These are phyloP conservation scores for Termitomyces sp. DNA, from an alignment of 768 basidiomycete species.

Conservation along the genomic window DNA sequence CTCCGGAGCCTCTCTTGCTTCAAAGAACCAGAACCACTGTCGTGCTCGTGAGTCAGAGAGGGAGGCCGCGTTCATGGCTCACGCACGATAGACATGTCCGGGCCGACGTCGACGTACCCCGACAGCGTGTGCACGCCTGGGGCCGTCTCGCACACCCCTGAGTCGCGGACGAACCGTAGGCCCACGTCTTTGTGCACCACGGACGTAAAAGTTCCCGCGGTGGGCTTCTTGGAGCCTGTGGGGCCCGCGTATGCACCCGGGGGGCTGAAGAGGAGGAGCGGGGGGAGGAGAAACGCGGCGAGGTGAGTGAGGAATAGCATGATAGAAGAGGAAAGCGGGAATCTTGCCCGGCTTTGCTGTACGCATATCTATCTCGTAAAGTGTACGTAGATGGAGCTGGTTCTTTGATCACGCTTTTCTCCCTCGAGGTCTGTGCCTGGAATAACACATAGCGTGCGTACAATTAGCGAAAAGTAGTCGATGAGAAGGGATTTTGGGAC, in stretches of 20 bases:
- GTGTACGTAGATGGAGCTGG: too few species aligned
- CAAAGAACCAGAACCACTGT: constrained; percentile 79
- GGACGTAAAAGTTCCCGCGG: constrained; percentile 15
- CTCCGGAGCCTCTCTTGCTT: constrained; percentile 50
- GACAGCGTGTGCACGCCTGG: constrained; percentile 53
- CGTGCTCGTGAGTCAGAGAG: constrained; percentile 34
- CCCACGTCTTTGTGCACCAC: constrained; percentile 16
- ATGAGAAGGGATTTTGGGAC: too few species aligned
- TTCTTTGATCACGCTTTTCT: too few species aligned
- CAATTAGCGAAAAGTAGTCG: too few species aligned
- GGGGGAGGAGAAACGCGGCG: not conserved
- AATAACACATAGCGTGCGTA: too few species aligned
- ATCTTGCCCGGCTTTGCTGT: too few species aligned
- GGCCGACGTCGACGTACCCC: constrained; percentile 55
- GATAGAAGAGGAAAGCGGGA: too few species aligned
- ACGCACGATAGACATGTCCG: constrained; percentile 55
- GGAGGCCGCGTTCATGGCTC: constrained; percentile 15
- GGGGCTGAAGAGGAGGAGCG: not conserved
- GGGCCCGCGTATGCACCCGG: not conserved
- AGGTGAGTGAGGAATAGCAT: not conserved
- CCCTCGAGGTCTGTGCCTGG: too few species aligned
- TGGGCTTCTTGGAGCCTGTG: constrained; percentile 26
- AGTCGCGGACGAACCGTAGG: constrained; percentile 48
- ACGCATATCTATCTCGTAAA: too few species aligned
- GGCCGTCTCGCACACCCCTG: constrained; percentile 62